Conservation (phyloP, 495 filamentous ascomycete species). For the Massariosphaeria phaeospora region DNA sequence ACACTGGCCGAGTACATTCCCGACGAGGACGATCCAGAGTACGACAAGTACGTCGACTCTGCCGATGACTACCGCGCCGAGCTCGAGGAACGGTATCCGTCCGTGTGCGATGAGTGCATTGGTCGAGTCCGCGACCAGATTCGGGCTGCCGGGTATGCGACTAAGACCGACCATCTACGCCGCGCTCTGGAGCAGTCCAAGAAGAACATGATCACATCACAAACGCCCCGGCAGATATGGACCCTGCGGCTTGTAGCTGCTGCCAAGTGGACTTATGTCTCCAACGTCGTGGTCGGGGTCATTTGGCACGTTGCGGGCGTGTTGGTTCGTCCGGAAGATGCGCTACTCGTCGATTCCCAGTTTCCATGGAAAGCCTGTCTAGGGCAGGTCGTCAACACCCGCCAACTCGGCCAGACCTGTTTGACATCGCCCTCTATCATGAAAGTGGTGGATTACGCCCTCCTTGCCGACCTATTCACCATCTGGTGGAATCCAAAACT, state of each 20-base stretch:
- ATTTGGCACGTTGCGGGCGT: conserved; percentile 49
- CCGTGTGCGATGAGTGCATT: conserved; percentile 73
- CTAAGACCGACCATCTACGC: conserved; percentile 70
- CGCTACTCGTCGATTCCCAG: neutral
- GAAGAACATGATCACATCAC: conserved; percentile 34
- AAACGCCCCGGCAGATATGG: conserved; percentile 42
- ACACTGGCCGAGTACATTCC: conserved; percentile 67
- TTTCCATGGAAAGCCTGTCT: conserved; percentile 31
- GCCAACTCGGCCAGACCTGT: conserved; percentile 15
- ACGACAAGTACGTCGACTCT: conserved; percentile 52
- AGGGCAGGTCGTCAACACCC: conserved; percentile 27
- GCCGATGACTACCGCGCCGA: conserved; percentile 57
- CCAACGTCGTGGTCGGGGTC: conserved; percentile 46
- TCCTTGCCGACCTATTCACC: conserved; percentile 52
- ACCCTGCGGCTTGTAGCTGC: conserved; percentile 47
- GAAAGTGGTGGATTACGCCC: conserved; percentile 42
- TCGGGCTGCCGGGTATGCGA: conserved; percentile 63
- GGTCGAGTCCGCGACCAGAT: conserved; percentile 61
- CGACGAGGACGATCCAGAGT: conserved; percentile 58
- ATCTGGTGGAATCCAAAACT: conserved; percentile 77
- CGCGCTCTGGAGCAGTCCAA: conserved; percentile 65
- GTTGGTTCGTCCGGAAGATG: conserved; percentile 16
- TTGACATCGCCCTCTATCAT: neutral
- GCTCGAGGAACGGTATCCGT: conserved; percentile 74
- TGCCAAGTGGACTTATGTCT: conserved; percentile 51